phyloP scores from a whole-genome alignment of 495 filamentous ascomycete genomes.

The Penicillium cosmopolitanum region DNA sequence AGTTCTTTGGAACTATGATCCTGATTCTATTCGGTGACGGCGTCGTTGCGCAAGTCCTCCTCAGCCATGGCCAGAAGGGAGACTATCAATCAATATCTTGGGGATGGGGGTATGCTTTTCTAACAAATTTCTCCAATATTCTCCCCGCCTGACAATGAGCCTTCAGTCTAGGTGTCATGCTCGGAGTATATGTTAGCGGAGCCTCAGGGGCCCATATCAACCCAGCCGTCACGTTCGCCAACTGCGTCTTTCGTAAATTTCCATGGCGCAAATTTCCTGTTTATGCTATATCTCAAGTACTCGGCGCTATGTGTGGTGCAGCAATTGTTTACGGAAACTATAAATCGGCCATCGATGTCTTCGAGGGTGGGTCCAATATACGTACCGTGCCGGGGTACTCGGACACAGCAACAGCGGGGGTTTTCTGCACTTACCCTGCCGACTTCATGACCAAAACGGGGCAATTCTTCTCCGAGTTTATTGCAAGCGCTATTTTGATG shows the following conservation, averaged over 20 bases:
- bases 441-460: constrained; percentile 61
- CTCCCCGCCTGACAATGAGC: not conserved
- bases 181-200: constrained; percentile 66
- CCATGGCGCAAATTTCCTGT: constrained; percentile 63
- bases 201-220: constrained; percentile 66
- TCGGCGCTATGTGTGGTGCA: constrained; percentile 59
- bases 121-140: not conserved
- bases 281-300: constrained; percentile 56
- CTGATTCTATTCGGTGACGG: constrained; percentile 67
- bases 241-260: constrained; percentile 63
- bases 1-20: constrained; percentile 68
- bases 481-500: constrained; percentile 63
- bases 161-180: constrained; percentile 59
- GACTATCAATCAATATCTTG: constrained; percentile 64
- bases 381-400: constrained; percentile 61
- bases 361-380: constrained; percentile 56
- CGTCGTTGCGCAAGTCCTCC: constrained; percentile 60
- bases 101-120: constrained; percentile 60
- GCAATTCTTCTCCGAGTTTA: constrained; percentile 67
- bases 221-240: constrained; percentile 65
- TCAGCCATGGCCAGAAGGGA: constrained; percentile 54
- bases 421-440: constrained; percentile 69
- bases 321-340: constrained; percentile 63
- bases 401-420: constrained; percentile 60
- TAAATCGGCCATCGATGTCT: constrained; percentile 55